Conservation (phyloP, 208 protist genomes). For the Sergeia podlipaevii region DNA sequence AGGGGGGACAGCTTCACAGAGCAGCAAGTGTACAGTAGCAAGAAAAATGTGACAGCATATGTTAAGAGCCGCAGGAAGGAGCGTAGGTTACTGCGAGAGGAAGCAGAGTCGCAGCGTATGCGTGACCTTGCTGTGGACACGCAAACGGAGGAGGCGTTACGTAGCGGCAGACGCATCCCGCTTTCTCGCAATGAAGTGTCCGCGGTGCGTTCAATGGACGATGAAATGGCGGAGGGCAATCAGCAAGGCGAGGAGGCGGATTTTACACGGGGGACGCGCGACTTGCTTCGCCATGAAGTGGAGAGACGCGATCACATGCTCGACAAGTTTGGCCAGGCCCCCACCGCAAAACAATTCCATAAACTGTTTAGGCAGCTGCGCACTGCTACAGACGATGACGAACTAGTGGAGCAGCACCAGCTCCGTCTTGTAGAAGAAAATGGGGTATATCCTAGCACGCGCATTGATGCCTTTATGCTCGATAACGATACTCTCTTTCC, state of each 20-base stretch:
- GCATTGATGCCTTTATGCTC: conserved; percentile 88
- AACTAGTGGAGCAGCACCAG: conserved; percentile 54
- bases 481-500: conserved; percentile 85
- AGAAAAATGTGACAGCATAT: conserved; percentile 46
- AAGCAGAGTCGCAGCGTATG: conserved; percentile 29
- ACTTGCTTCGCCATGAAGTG: conserved; percentile 59
- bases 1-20: conserved; percentile 75
- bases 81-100: conserved; percentile 30
- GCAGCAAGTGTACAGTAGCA: conserved; percentile 63
- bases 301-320: conserved; percentile 66
- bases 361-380: conserved; percentile 53
- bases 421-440: conserved; percentile 68
- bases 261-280: conserved; percentile 33
- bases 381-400: conserved; percentile 47
- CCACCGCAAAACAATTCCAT: conserved; percentile 70
- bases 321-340: conserved; percentile 71
- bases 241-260: background rate
- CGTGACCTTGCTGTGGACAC: conserved; percentile 27
- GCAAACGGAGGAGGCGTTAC: conserved; percentile 30
- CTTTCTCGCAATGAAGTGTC: conserved; percentile 22
- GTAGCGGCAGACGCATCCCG: conserved; percentile 20
- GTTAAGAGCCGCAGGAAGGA: conserved; percentile 46
- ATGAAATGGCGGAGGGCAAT: conserved; percentile 4
- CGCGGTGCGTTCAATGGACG: conserved; percentile 35
- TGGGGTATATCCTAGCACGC: conserved; percentile 65